phyloP scores from a whole-genome alignment of 768 basidiomycete genomes.

The Ephemerocybe angulata region DNA sequence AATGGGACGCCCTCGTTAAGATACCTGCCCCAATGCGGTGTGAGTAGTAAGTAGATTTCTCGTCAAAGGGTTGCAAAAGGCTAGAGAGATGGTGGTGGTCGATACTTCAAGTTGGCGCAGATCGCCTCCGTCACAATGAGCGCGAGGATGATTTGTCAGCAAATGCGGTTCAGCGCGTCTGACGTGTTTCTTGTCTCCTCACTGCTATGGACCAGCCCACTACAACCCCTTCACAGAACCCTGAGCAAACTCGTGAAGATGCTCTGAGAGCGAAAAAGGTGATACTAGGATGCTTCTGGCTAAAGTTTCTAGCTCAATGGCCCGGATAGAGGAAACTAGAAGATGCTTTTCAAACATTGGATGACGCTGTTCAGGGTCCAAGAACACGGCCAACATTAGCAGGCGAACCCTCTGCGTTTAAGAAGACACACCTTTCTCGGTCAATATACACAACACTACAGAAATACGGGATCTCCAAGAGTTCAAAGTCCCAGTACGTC shows the following conservation, averaged over 20 bases:
- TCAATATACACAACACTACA: conserved; percentile 75
- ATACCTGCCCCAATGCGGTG: no score
- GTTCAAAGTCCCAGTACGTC: conserved; percentile 17
- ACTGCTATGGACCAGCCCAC: neutral
- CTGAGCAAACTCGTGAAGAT: neutral
- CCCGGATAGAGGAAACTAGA: conserved; percentile 69
- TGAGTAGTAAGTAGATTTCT: no score
- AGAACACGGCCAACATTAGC: conserved; percentile 21
- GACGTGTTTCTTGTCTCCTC: no score
- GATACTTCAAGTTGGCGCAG: no score
- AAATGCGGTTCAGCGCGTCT: neutral
- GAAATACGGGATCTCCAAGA: conserved; percentile 68
- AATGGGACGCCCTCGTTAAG: no score
- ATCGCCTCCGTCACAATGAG: no score
- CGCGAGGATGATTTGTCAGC: neutral
- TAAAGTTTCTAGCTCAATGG: no score
- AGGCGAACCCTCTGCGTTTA: conserved; percentile 48
- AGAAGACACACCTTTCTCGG: conserved; percentile 46
- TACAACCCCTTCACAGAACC: neutral
- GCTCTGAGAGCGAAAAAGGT: conserved; percentile 7
- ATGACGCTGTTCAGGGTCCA: conserved; percentile 52
- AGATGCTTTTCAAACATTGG: conserved; percentile 71
- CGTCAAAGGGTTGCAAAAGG: no score
- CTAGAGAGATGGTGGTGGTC: no score
- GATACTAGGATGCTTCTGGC: no score